Base-by-base conservation (phyloP, 352 stramenopile species). In the Peronospora tabacina region DNA sequence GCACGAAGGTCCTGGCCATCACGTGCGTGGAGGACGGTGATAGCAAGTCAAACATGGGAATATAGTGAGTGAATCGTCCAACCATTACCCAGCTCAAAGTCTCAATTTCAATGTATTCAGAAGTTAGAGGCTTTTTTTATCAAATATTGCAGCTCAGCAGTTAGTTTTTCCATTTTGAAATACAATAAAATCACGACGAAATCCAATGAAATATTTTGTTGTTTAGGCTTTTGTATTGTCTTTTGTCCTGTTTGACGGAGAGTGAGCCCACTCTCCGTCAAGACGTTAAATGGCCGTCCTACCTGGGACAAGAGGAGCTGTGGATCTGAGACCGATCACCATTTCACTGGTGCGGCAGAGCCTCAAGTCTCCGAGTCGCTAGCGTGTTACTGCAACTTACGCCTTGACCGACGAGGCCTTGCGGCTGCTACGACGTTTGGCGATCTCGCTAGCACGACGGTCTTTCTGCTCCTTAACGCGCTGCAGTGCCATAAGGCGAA, bases 391-490 rank as follows among this genome's bases (percentile, higher is more conserved):
- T 16, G 32, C 51, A 68, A 74, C 67, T 87, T 91, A 89, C 46
- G 85, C 79, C 75, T 97, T 94, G 44, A 93, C 78, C 72, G 87
- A 93, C 66, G 79, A 87, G 85, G 49, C 79, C 94, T 97, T 87
- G 75, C 96, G 92, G 66, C 94, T 98, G 73, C 89, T 98, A 75
- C 96, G 87, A 80, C 96, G 92, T 93, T 98, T 98, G 68, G 90
- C 96, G 68, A 98, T 94, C 62, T 98, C 89, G 65, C 91, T 98
- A 72, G 94, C 88, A 83, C 94, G 85, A 72, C 93, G 89, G 75
- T 98, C 95, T 83, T 97, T 97, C 80, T 98, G 87, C 82, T 98
- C 95, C 72, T 97, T 97, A 73, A 98, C 77, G 77, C 95, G 84
- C 87, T 98, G 90, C 68, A 97, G 94, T 94, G 83, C 83, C 83